Evolutionary conservation across 2,329 filamentous ascomycete species (phyloP), one percentile per base, ranked within the genome.

Genomic region (Dendrostoma leiphaemia): DNA sequence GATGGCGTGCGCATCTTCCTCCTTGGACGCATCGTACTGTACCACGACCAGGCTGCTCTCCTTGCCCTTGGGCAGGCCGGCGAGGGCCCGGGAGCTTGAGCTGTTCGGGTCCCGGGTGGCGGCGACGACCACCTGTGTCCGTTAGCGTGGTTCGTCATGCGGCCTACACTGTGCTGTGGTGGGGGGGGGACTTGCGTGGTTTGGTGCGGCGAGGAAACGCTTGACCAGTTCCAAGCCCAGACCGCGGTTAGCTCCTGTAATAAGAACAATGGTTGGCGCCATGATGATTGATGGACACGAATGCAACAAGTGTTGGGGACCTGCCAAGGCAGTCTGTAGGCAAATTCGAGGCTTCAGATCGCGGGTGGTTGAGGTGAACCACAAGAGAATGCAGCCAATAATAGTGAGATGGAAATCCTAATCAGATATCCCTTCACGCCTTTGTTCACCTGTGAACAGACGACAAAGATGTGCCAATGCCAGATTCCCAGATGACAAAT

Each of bases 21-120:
- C 63, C 2, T 67, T 65, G 5, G 57, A 59, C 1, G 69, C 66
- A 41, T 81, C 76, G 53, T 77, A 63, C 55, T 74, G 71, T 34
- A 76, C 63, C 10, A 77, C 53, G 32, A 78, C 65, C 9, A 81
- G 58, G 2, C 48, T 61, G 34, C 67, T 75, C 13, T 60, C 64
- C 8, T 26, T 23, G 19, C 24, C 44, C 5, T 24, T 48, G 5
- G 53, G 19, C 17, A 56, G 29, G 9, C 43, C 28, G 8, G 23
- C 24, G 31, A 56, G 53, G 7, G 41, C 10, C 26, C 48, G 47
- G 5, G 53, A 44, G 5, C 48, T 43, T 2, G 24, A 3, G 7
- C 53, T 13, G n/a, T 37, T 15, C 4, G 44, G 53, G 23, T 41
- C 23, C 2, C 53, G 41, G 31, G 56, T 58, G 12, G 57, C 55